Conservation (phyloP, 1,139 yeast species). For the Groenewaldozyma auringiensis region DNA sequence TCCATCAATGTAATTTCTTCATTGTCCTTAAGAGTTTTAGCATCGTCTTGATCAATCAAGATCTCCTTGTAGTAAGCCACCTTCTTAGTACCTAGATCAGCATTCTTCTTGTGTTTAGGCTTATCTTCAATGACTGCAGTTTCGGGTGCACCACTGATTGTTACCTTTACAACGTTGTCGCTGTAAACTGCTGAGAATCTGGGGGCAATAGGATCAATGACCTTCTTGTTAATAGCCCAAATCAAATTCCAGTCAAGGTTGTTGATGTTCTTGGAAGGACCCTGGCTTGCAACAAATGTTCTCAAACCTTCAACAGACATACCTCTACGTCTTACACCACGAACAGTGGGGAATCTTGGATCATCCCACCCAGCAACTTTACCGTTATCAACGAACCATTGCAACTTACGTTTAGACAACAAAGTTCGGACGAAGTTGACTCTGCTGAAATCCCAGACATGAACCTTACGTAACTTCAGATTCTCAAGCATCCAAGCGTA, state of each 20-base stretch:
- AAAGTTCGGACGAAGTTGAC: constrained; percentile 92
- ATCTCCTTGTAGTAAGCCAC: constrained; percentile 59
- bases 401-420: constrained; percentile 91
- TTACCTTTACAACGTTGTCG: constrained; percentile 53
- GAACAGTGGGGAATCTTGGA: constrained; percentile 97
- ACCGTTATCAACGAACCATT: constrained; percentile 92
- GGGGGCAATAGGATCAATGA: constrained; percentile 94
- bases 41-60: constrained; percentile 86
- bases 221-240: constrained; percentile 95
- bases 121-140: constrained; percentile 56
- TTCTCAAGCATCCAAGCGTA: constrained; percentile 91
- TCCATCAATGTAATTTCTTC: constrained; percentile 97
- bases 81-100: constrained; percentile 79
- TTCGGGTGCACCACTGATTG: constrained; percentile 50
- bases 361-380: constrained; percentile 93
- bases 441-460: constrained; percentile 96
- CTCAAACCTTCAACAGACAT: constrained; percentile 97
- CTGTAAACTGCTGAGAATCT: constrained; percentile 76
- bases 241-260: constrained; percentile 94
- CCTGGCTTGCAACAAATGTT: constrained; percentile 87
- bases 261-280: constrained; percentile 93
- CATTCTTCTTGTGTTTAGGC: constrained; percentile 94
- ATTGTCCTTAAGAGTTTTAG: constrained; percentile 51
- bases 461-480: constrained; percentile 76
- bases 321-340: constrained; percentile 99